Evolutionary conservation across 805 yeast species (phyloP).

Genomic region (Monosporozyma unispora): DNA sequence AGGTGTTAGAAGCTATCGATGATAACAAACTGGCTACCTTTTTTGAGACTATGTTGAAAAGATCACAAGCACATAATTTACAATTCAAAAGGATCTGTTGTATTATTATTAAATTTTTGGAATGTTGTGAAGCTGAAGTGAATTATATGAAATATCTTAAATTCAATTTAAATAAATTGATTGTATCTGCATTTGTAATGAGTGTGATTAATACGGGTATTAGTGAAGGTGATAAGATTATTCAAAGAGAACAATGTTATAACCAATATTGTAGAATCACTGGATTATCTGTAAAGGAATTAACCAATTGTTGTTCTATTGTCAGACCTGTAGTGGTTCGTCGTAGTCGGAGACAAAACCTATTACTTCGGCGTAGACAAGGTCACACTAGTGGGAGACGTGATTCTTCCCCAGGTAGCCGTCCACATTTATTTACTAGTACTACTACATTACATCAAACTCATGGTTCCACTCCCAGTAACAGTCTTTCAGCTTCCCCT

Average conservation of each 20-base stretch:
- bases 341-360: slow-evolving; percentile 10
- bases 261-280: slow-evolving; percentile 13
- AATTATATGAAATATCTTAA: slow-evolving; percentile 17
- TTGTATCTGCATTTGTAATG: slow-evolving; percentile 17
- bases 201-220: slow-evolving; percentile 13
- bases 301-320: slow-evolving; percentile 19
- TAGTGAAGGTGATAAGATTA: slow-evolving; percentile 8
- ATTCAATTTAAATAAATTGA: slow-evolving; percentile 14
- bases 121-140: slow-evolving; percentile 12
- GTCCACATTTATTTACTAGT: neutral
- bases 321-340: slow-evolving; percentile 19
- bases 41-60: slow-evolving; percentile 11
- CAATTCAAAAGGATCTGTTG: slow-evolving; percentile 23
- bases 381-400: neutral
- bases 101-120: slow-evolving; percentile 17
- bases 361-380: slow-evolving; percentile 1
- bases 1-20: neutral
- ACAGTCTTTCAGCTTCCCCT: neutral
- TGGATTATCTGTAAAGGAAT: slow-evolving; percentile 17
- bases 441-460: neutral
- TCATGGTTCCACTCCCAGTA: neutral
- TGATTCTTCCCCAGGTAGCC: neutral
- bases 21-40: slow-evolving; percentile 3
- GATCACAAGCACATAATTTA: slow-evolving; percentile 12
- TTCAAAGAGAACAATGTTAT: slow-evolving; percentile 12